Conservation (phyloP, 495 filamentous ascomycete genomes). For the Physcia stellaris region DNA sequence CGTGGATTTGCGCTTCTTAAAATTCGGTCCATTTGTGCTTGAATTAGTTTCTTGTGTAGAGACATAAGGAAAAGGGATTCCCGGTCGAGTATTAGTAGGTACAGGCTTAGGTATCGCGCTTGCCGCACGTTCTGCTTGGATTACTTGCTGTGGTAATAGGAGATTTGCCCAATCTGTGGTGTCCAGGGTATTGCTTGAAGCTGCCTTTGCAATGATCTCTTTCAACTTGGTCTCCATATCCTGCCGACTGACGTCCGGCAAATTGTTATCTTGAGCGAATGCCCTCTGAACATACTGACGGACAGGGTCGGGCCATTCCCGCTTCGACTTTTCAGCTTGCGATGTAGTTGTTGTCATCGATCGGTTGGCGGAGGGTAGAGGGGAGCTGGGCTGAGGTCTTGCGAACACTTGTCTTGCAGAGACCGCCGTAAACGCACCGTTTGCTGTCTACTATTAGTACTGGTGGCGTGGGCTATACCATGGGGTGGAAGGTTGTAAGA, state of each 20-base stretch:
- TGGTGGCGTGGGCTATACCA: no score
- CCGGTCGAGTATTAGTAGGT: slow-evolving; percentile 21
- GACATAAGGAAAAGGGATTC: slow-evolving; percentile 9
- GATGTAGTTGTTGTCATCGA: slow-evolving; percentile 17
- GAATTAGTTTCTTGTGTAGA: slow-evolving; percentile 14
- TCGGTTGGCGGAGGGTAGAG: slow-evolving; percentile 9
- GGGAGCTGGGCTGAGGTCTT: slow-evolving; percentile 10
- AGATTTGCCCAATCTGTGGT: slow-evolving; percentile 68
- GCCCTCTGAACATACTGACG: slow-evolving; percentile 73
- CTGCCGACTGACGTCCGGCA: slow-evolving; percentile 44
- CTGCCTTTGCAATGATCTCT: slow-evolving; percentile 67
- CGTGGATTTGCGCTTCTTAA: slow-evolving; percentile 70
- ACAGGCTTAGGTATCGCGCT: slow-evolving; percentile 26
- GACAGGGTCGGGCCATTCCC: slow-evolving; percentile 62
- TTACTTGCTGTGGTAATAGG: slow-evolving; percentile 77
- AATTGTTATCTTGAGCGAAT: slow-evolving; percentile 57
- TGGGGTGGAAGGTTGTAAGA: no score
- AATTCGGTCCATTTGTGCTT: slow-evolving; percentile 17
- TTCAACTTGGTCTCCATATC: slow-evolving; percentile 81
- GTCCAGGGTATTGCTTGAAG: slow-evolving; percentile 52
- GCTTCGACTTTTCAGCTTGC: slow-evolving; percentile 32
- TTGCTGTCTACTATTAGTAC: no score
- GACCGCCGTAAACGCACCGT: slow-evolving; percentile 14
- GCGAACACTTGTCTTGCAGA: slow-evolving; percentile 24
- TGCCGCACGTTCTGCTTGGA: slow-evolving; percentile 54